Conservation (phyloP, 352 stramenopile species). For the Globisporangium carolinianum region DNA sequence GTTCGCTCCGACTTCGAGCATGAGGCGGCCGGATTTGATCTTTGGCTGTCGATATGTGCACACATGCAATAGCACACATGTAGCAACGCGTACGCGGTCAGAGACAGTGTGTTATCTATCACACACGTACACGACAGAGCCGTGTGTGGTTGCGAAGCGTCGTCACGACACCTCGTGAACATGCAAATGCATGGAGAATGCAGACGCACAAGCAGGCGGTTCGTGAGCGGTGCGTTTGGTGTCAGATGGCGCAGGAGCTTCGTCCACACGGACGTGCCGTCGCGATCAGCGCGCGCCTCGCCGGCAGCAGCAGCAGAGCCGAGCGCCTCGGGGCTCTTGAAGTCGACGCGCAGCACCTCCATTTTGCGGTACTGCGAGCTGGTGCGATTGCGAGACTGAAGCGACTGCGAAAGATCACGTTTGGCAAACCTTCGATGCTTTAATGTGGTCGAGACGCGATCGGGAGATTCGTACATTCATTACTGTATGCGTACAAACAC, state of each 20-base stretch:
- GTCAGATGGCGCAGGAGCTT: constrained; percentile 47
- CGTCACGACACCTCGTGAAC: neutral
- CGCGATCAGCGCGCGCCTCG: neutral
- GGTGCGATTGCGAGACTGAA: neutral
- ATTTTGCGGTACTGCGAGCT: neutral
- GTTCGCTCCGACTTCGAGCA: constrained; percentile 46
- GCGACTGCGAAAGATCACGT: neutral
- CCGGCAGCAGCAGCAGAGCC: neutral
- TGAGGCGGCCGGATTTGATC: constrained; percentile 41
- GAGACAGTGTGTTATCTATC: neutral
- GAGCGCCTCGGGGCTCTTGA: constrained; percentile 10
- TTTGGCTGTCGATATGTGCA: constrained; percentile 31
- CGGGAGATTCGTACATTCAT: too few relatives aligned
- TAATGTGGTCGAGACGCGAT: too few relatives aligned
- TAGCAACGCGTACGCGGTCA: neutral
- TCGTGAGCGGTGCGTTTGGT: constrained; percentile 16
- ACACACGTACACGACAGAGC: too few relatives aligned
- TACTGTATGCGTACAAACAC: too few relatives aligned
- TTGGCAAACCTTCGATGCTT: too few relatives aligned
- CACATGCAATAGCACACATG: neutral
- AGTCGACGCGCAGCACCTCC: constrained; percentile 15
- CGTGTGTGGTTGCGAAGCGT: neutral
- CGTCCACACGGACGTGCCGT: constrained; percentile 31
- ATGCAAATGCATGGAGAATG: neutral
- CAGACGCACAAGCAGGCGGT: constrained; percentile 35